Evolutionary conservation across 306 rosid genomes (phyloP).

Genomic region (Glycine latifolia): DNA sequence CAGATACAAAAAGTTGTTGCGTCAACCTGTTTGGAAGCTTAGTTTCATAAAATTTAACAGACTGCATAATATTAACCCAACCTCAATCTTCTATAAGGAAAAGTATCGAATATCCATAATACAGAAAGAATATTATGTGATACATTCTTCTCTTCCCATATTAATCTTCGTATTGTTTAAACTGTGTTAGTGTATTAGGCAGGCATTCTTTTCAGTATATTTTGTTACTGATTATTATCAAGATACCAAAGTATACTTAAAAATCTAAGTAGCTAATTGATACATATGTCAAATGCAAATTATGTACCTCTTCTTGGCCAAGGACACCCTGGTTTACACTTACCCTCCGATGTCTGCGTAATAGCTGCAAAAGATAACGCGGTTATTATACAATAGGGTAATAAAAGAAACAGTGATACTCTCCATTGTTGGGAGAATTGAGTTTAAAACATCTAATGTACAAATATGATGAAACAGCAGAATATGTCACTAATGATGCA

Average conservation of each 20-base stretch:
- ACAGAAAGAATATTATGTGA: constrained; percentile 26
- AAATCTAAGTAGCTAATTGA: constrained; percentile 15
- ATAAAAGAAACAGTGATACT: constrained; percentile 29
- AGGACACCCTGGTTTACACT: constrained; percentile 72
- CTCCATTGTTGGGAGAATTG: constrained; percentile 15
- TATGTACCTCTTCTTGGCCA: constrained; percentile 89
- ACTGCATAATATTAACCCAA: constrained; percentile 33
- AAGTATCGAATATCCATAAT: constrained; percentile 24
- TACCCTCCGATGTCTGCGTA: constrained; percentile 84
- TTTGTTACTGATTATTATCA: constrained; percentile 22
- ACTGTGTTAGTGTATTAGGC: background rate
- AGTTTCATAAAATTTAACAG: constrained; percentile 13
- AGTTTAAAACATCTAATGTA: constrained; percentile 29
- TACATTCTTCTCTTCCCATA: constrained; percentile 36
- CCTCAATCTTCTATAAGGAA: constrained; percentile 28
- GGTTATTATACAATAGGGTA: constrained; percentile 17
- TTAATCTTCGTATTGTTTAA: constrained; percentile 28
- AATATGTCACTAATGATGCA: constrained; percentile 13
- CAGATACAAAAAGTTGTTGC: constrained; percentile 6
- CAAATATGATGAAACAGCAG: constrained; percentile 15
- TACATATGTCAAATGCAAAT: constrained; percentile 32
- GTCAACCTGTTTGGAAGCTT: constrained; percentile 36
- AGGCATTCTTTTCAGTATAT: background rate
- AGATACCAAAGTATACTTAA: background rate
- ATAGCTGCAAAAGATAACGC: constrained; percentile 66